phyloP scores from a whole-genome alignment of 371 early-diverging fungal genomes.

The Lichtheimia corymbifera region DNA sequence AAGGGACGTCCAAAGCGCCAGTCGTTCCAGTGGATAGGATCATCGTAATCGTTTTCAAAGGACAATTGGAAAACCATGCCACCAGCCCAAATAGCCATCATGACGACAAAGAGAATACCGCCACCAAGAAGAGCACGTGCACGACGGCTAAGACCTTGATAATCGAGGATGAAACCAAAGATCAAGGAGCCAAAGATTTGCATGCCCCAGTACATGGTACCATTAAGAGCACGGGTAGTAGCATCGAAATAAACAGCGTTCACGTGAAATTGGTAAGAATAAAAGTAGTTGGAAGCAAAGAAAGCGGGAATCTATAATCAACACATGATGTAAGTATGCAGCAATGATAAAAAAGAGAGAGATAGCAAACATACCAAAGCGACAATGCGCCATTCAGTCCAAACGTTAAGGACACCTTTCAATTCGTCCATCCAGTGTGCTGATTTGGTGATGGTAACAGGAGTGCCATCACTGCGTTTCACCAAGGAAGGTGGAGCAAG shows the following conservation, averaged over 20 bases:
- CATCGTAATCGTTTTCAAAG: constrained; percentile 32
- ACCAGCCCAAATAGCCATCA: constrained; percentile 64
- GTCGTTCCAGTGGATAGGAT: constrained; percentile 29
- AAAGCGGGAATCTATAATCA: constrained; percentile 57
- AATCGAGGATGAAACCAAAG: constrained; percentile 62
- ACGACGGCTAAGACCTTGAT: constrained; percentile 39
- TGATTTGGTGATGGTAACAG: constrained; percentile 52
- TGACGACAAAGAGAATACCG: constrained; percentile 41
- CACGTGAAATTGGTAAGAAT: constrained; percentile 64
- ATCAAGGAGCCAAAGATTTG: constrained; percentile 64
- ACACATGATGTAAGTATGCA: not conserved
- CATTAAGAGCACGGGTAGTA: constrained; percentile 67
- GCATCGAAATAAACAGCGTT: constrained; percentile 56
- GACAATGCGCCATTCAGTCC: constrained; percentile 50
- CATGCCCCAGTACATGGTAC: constrained; percentile 69
- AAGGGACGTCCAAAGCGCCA: constrained; percentile 55
- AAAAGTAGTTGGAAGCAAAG: constrained; percentile 77
- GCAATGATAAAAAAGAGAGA: not conserved
- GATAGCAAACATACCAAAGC: constrained; percentile 21
- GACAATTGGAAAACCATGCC: constrained; percentile 60
- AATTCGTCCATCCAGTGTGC: constrained; percentile 59
- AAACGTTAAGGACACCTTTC: constrained; percentile 59
- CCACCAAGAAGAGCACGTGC: constrained; percentile 58
- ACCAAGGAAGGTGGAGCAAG: constrained; percentile 65
- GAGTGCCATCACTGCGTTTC: constrained; percentile 62